A percentile compares a stretch with the other conserved stretches of the same genome.
Conservation (phyloP, 2,329 filamentous ascomycete genomes). For the Neofusicoccum kwambonambiense region DNA sequence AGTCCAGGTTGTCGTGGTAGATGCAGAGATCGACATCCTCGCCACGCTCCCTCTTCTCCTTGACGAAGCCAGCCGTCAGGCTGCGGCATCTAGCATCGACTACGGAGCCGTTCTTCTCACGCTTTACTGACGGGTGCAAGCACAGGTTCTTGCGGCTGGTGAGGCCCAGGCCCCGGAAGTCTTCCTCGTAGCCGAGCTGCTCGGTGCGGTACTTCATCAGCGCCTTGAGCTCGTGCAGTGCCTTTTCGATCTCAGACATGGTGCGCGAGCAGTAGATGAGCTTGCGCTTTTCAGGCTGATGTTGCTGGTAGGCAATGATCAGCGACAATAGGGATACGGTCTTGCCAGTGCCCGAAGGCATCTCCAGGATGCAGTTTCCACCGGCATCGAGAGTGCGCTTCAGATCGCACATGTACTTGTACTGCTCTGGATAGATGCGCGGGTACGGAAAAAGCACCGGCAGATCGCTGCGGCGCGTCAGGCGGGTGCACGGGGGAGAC, state of each 20-base stretch:
- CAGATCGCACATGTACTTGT: slow-evolving; percentile 77
- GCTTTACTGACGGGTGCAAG: slow-evolving; percentile 90
- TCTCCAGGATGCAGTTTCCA: slow-evolving; percentile 94
- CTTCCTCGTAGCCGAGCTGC: slow-evolving; percentile 85
- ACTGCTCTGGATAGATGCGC: slow-evolving; percentile 63
- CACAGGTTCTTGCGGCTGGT: slow-evolving; percentile 98
- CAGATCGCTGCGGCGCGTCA: slow-evolving; percentile 52
- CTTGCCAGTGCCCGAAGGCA: slow-evolving; percentile 98
- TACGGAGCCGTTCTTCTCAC: slow-evolving; percentile 90
- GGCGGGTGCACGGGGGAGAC: not conserved
- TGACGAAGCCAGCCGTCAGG: slow-evolving; percentile 93
- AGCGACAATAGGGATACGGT: slow-evolving; percentile 92
- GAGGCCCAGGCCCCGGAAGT: slow-evolving; percentile 86
- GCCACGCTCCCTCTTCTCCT: slow-evolving; percentile 93
- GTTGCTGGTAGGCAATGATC: slow-evolving; percentile 94
- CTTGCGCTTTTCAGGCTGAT: slow-evolving; percentile 89
- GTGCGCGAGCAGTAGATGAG: slow-evolving; percentile 99
- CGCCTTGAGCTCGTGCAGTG: slow-evolving; percentile 82
- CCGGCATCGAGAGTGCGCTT: slow-evolving; percentile 88
- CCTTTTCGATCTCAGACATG: slow-evolving; percentile 99
- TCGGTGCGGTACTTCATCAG: slow-evolving; percentile 93
- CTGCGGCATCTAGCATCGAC: slow-evolving; percentile 96
- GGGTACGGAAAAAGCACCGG: slow-evolving; percentile 73
- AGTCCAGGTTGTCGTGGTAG: slow-evolving; percentile 96
- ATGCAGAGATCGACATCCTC: slow-evolving; percentile 93